Conservation (phyloP, 2,329 filamentous ascomycete genomes). For the Fonsecaea multimorphosa region DNA sequence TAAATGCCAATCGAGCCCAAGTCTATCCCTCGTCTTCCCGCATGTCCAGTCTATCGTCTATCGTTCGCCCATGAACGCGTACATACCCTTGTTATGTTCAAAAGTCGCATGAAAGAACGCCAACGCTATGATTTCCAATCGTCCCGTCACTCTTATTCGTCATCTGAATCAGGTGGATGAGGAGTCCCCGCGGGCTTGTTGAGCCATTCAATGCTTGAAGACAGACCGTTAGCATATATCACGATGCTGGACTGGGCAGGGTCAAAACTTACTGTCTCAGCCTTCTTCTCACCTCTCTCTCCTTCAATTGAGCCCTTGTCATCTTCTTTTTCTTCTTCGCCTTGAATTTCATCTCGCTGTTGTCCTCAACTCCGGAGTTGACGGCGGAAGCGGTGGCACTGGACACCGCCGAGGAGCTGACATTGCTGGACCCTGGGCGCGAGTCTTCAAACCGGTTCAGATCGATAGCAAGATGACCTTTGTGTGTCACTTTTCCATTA, state of each 20-base stretch:
- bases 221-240: constrained; percentile 26
- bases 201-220: constrained; percentile 69
- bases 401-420: constrained; percentile 65
- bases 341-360: constrained; percentile 81
- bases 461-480: constrained; percentile 74
- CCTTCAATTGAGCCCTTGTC: constrained; percentile 95
- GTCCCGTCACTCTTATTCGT: constrained; percentile 66
- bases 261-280: constrained; percentile 68
- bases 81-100: not conserved
- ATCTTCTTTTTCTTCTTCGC: constrained; percentile 79
- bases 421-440: constrained; percentile 67
- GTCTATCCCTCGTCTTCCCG: not conserved
- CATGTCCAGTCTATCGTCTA: not conserved
- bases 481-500: constrained; percentile 84
- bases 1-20: not conserved
- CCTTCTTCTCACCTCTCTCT: constrained; percentile 83
- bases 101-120: constrained; percentile 15
- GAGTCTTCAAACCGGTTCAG: constrained; percentile 87
- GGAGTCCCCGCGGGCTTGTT: constrained; percentile 86
- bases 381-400: constrained; percentile 67
- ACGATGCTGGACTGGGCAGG: not conserved
- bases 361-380: constrained; percentile 84
- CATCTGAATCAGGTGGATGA: constrained; percentile 67
- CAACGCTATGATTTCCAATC: constrained; percentile 26
- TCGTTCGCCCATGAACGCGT: not conserved